phyloP scores from a whole-genome alignment of 768 basidiomycete species.

The Pleurotus djamor region DNA sequence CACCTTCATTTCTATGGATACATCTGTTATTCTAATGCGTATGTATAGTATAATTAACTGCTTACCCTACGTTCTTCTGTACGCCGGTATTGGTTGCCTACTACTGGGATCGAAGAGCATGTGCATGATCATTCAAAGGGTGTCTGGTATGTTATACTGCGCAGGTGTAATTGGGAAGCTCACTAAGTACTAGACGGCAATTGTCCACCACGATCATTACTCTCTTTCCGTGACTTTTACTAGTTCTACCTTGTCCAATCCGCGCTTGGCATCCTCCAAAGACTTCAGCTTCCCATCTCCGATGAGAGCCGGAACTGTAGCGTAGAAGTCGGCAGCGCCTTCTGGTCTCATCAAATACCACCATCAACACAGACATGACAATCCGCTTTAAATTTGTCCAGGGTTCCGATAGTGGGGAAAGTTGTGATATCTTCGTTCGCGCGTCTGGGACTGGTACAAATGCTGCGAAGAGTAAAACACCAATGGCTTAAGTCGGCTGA shows the following conservation, averaged over 20 bases:
- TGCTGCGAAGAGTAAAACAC: not conserved
- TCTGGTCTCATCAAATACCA: slow-evolving; percentile 12
- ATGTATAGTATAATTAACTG: too few species aligned
- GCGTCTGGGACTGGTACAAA: not conserved
- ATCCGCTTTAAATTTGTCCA: slow-evolving; percentile 34
- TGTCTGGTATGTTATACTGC: too few species aligned
- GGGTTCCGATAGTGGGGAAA: slow-evolving; percentile 25
- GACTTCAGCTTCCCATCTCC: slow-evolving; percentile 26
- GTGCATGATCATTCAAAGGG: too few species aligned
- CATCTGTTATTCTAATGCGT: not conserved
- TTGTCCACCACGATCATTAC: too few species aligned
- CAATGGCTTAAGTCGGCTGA: not conserved
- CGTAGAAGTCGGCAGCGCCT: slow-evolving; percentile 24
- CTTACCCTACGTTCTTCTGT: too few species aligned
- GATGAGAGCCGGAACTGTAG: slow-evolving; percentile 23
- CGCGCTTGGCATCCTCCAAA: slow-evolving; percentile 24
- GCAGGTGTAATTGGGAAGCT: too few species aligned
- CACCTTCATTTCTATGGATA: not conserved
- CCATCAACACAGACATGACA: slow-evolving; percentile 42
- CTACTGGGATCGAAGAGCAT: too few species aligned
- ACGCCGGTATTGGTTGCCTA: too few species aligned
- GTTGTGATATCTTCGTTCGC: not conserved
- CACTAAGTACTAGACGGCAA: too few species aligned
- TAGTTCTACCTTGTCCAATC: slow-evolving; percentile 18
- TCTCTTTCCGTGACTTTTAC: too few species aligned